These are phyloP conservation scores for Cystobasidium slooffiae DNA, from an alignment of 1,284 basidiomycete species.

Conservation along the genomic window DNA sequence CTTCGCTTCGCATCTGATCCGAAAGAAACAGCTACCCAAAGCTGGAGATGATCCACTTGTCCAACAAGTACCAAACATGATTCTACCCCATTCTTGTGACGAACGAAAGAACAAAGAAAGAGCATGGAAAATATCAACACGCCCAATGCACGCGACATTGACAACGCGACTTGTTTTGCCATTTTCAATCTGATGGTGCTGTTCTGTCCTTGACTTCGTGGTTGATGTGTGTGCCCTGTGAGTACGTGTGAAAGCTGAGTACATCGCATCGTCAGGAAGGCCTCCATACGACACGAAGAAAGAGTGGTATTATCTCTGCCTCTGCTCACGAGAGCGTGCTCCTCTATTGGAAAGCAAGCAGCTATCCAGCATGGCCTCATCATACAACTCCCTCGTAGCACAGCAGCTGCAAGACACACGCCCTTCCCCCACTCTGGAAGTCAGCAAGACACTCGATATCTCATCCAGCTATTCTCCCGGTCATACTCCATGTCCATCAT, in stretches of 20 bases:
- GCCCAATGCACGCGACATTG: not conserved
- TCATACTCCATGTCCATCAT: conserved; percentile 33
- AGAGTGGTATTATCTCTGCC: not conserved
- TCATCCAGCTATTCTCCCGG: conserved; percentile 30
- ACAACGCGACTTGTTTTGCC: conserved; percentile 22
- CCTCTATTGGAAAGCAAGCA: not conserved
- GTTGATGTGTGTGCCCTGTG: not conserved
- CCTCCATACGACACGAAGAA: too few species aligned
- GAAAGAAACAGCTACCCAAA: too few species aligned
- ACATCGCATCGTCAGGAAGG: too few species aligned
- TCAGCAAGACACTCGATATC: conserved; percentile 26
- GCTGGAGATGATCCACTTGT: too few species aligned
- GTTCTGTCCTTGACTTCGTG: not conserved
- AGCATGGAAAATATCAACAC: conserved; percentile 8
- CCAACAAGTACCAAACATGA: not conserved
- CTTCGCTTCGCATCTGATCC: too few species aligned
- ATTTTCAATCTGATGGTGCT: not conserved
- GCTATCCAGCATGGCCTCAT: conserved; percentile 16
- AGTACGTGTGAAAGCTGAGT: too few species aligned
- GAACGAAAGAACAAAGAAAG: not conserved
- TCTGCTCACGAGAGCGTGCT: not conserved
- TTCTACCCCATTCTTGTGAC: not conserved
- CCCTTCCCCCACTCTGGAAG: conserved; percentile 40
- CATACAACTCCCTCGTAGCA: conserved; percentile 20
- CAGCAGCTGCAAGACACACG: conserved; percentile 38